Evolutionary conservation across 768 basidiomycete genomes (phyloP), one percentile per base, ranked within the genome.

Genomic region (Tephrocybe sp.): DNA sequence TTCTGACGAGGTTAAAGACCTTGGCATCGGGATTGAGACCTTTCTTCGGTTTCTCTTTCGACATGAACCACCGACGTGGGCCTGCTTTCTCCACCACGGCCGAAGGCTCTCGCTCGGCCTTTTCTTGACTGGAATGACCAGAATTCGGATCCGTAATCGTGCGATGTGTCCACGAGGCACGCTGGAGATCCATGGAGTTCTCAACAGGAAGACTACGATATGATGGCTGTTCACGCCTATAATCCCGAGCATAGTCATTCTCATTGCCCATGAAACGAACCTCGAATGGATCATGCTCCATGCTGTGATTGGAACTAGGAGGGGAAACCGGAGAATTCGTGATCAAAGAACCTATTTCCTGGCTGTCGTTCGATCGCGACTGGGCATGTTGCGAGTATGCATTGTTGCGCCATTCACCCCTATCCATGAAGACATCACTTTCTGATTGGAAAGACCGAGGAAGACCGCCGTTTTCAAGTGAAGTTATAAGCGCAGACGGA

Each of bases 11-110:
- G 60, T 75, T 84, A 71, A 93, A 93, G 47, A 83, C 89, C 62
- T 92, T 90, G 45, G 91, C 91, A 65, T 87, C 87, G 1, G 91
- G 91, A 66, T 93, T 93, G 51, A 93, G 76, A 6, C 84, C 82
- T 61, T 80, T 87, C 71, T 74, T 82, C 49, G 77, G 69, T 61
- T 75, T 81, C 48, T 74, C 75, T 43, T 72, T 74, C 43, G 63
- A 65, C 39, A 72, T 73, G 61, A 76, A 77, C 79, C 78, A 80
- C 32, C 78, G 71, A 28, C 74, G 68, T 30, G 72, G 67, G 40
- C 71, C 64, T 15, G 63, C 64, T 55, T 67, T 56, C 55, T 65
- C 69, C n/a, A 46, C 39, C 24, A 34, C n/a, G n/a, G n/a, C 39
- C 40, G 47, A 45, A 26, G 47, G 53, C 38, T 47, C 40, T 39